Percentiles rank a stretch among this genome's conserved stretches.
Conservation (phyloP, 1,139 yeast species). For the Hyphopichia pseudoburtonii region DNA sequence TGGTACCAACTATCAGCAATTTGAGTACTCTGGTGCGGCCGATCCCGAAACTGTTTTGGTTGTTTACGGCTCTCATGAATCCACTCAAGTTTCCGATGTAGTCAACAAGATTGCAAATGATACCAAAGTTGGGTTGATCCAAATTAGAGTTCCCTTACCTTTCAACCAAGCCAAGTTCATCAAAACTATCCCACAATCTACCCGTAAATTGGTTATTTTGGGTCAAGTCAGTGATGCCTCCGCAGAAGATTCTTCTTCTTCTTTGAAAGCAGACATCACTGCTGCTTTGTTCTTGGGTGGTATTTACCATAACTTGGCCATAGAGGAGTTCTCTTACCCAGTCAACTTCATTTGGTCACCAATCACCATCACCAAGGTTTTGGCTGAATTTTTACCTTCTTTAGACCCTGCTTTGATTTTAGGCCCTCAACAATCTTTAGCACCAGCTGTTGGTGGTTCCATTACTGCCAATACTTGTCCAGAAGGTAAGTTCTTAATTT, state of each 20-base stretch:
- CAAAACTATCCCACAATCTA: constrained; percentile 54
- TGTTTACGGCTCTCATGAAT: constrained; percentile 70
- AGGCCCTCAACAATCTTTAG: constrained; percentile 3
- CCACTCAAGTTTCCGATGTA: constrained; percentile 51
- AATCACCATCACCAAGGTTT: constrained; percentile 48
- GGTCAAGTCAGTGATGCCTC: constrained; percentile 48
- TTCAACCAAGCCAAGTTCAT: constrained; percentile 65
- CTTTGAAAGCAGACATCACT: constrained; percentile 67
- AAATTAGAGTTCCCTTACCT: constrained; percentile 78
- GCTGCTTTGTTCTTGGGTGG: constrained; percentile 66
- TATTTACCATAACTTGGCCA: constrained; percentile 35
- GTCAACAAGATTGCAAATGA: constrained; percentile 31
- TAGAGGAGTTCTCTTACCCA: constrained; percentile 54
- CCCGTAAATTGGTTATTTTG: constrained; percentile 63
- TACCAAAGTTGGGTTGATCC: constrained; percentile 59
- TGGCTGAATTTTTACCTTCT: constrained; percentile 41
- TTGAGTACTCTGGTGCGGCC: constrained; percentile 67
- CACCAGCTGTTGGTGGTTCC: constrained; percentile 10
- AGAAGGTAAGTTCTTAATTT: constrained; percentile 55
- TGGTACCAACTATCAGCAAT: constrained; percentile 61
- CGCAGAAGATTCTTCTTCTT: constrained; percentile 27
- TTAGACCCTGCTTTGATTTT: constrained; percentile 29
- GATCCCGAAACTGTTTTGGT: constrained; percentile 73
- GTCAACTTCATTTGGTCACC: constrained; percentile 60
- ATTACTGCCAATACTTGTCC: constrained; percentile 46